Evolutionary conservation across 1,139 yeast genomes (phyloP).

Genomic region (Blastobotrys buckinghamii): DNA sequence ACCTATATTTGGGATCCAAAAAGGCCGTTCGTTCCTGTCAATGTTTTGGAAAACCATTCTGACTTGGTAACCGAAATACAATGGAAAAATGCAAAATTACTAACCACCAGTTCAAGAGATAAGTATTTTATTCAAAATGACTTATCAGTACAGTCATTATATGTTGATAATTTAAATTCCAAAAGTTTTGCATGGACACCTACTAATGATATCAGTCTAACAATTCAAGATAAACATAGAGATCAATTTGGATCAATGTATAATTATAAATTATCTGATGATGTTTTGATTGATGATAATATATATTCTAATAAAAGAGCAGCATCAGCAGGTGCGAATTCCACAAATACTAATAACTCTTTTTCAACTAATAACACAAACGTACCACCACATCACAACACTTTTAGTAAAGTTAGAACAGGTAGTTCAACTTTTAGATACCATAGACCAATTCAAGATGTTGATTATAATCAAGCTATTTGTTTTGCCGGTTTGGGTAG

Average conservation of each 20-base stretch:
- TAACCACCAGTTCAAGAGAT: slow-evolving; percentile 51
- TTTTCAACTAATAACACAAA: background rate
- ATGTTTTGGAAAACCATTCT: slow-evolving; percentile 50
- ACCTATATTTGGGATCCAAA: slow-evolving; percentile 68
- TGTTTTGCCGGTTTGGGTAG: slow-evolving; percentile 9
- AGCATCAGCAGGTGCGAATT: background rate
- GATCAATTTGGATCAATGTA: slow-evolving; percentile 13
- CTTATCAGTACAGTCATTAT: slow-evolving; percentile 44
- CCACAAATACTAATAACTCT: background rate
- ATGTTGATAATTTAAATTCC: slow-evolving; percentile 49
- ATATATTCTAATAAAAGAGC: background rate
- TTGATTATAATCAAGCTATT: slow-evolving; percentile 13
- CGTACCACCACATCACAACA: background rate
- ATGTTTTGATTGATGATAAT: background rate
- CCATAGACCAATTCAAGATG: slow-evolving; percentile 13
- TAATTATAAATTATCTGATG: slow-evolving; percentile 7
- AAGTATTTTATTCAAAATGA: slow-evolving; percentile 52
- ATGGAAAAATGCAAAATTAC: slow-evolving; percentile 46
- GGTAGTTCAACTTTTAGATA: slow-evolving; percentile 9
- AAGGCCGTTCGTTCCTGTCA: slow-evolving; percentile 70
- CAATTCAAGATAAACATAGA: slow-evolving; percentile 23
- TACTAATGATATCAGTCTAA: slow-evolving; percentile 45
- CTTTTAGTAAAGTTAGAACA: background rate
- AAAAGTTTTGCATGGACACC: slow-evolving; percentile 56
- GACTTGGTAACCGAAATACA: slow-evolving; percentile 46